Evolutionary conservation across 495 filamentous ascomycete species (phyloP), one percentile per base, ranked within the genome.

Genomic region (Articulospora tetracladia): DNA sequence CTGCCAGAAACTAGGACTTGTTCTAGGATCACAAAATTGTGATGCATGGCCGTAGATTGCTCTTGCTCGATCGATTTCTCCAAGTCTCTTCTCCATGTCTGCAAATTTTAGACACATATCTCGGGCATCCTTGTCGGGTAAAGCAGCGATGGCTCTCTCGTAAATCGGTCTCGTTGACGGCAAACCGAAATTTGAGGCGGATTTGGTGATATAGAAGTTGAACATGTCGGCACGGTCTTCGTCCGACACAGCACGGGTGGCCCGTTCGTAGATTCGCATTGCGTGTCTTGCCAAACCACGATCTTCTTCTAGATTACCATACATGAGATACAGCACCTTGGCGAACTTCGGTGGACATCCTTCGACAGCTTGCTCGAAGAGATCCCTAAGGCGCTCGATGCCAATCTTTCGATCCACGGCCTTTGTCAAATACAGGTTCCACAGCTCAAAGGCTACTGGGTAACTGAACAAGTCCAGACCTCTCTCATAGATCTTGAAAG

Each of bases 71-170:
- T 99, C 94, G 69, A 99, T 97, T 73, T 99, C 94, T 55, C 94
- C 94, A 0, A 99, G 84, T 20, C 94, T 73, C 66, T 95, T 84
- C 79, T 99, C 94, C 95, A 98, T 98, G 70, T 99, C 94, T 10
- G 94, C 95, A 63, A 97, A 99, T 70, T 97, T 98, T 68, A 98
- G 84, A 74, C 95, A 98, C 95, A 98, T 99, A 64, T 95, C 90
- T 68, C 89, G 88, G 4, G 94, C 94, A 75, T 98, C 94, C 66
- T 84, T 87, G 71, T 99, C 95, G 0, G 95, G 94, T 26, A 99
- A 78, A 24, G 92, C 88, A 4, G 88, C 86, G 55, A 99, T 95
- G 20, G 93, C 93, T 48, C 92, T 86, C 74, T 98, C 94, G 77
- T 99, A 99, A 70, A 99, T 98, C 0, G 91, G 86, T 34, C 94